phyloP scores from a whole-genome alignment of 371 early-diverging fungal species.

The Rhizomucor pusillus region DNA sequence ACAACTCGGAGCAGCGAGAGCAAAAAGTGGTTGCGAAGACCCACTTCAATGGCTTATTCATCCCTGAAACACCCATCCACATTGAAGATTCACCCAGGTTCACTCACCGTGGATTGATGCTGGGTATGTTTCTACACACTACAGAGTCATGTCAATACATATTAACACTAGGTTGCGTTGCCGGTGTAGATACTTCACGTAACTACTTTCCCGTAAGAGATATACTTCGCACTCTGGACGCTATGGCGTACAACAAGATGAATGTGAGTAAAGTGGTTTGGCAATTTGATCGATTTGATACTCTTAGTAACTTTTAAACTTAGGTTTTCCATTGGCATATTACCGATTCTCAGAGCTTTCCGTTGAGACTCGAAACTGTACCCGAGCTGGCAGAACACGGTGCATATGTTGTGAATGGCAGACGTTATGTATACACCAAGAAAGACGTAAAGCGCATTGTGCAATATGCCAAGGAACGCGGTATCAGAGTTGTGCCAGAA shows the following conservation, averaged over 20 bases:
- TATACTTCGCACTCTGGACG: conserved; percentile 54
- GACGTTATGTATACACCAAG: conserved; percentile 57
- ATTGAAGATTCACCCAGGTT: conserved; percentile 70
- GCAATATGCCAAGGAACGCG: conserved; percentile 54
- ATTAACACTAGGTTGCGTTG: not conserved
- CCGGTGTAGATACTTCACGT: conserved; percentile 67
- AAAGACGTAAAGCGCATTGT: conserved; percentile 59
- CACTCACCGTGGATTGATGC: conserved; percentile 71
- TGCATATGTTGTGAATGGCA: conserved; percentile 42
- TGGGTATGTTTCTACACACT: conserved; percentile 26
- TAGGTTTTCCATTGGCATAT: conserved; percentile 79
- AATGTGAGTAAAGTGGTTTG: conserved; percentile 28
- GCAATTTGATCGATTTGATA: not conserved
- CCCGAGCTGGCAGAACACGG: conserved; percentile 52
- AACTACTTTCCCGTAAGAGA: conserved; percentile 70
- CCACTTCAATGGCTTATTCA: conserved; percentile 18
- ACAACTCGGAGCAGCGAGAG: conserved; percentile 16
- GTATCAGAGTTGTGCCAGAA: conserved; percentile 69
- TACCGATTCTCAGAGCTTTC: conserved; percentile 70
- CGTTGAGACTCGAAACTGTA: conserved; percentile 43
- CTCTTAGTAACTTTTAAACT: not conserved
- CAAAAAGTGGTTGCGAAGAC: conserved; percentile 17
- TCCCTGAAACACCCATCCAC: conserved; percentile 58
- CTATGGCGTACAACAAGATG: conserved; percentile 57
- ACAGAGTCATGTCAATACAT: not conserved